phyloP scores from a whole-genome alignment of 441 rosid genomes.

The Pelargonium myrrhifolium region DNA sequence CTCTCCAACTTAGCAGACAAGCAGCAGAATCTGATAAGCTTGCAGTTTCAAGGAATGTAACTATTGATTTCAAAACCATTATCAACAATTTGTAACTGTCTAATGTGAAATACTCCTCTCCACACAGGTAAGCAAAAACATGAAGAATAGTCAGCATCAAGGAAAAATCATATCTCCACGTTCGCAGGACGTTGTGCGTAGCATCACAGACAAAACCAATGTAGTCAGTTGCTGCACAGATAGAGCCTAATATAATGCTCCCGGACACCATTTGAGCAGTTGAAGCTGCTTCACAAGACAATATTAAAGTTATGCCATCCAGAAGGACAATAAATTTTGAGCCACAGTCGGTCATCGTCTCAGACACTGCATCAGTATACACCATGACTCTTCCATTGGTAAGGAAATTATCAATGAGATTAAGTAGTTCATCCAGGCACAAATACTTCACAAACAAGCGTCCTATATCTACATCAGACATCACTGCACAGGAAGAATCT shows the following conservation, averaged over 20 bases:
- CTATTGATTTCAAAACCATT: conserved; percentile 46
- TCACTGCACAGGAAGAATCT: conserved; percentile 26
- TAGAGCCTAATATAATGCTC: conserved; percentile 51
- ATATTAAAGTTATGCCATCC: conserved; percentile 31
- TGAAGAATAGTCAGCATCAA: conserved; percentile 58
- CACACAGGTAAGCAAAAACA: conserved; percentile 53
- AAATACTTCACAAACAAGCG: conserved; percentile 34
- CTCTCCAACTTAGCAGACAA: conserved; percentile 14
- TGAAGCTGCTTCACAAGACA: conserved; percentile 41
- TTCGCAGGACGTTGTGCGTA: conserved; percentile 44
- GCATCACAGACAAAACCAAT: conserved; percentile 43
- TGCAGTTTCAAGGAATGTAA: conserved; percentile 40
- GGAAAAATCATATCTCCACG: conserved; percentile 29
- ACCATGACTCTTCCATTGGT: conserved; percentile 40
- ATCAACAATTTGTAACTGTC: conserved; percentile 30
- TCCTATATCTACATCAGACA: conserved; percentile 47
- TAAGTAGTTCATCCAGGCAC: conserved; percentile 45
- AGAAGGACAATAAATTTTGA: conserved; percentile 26
- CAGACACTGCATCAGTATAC: conserved; percentile 27
- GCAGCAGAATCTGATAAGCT: conserved; percentile 21
- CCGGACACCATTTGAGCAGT: conserved; percentile 55
- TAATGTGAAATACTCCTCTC: conserved; percentile 35
- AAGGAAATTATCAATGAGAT: conserved; percentile 56
- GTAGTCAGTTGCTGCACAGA: conserved; percentile 40
- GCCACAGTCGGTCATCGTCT: conserved; percentile 22